phyloP scores from a whole-genome alignment of 345 rosid genomes.

The Psidium friedrichsthalianum region DNA sequence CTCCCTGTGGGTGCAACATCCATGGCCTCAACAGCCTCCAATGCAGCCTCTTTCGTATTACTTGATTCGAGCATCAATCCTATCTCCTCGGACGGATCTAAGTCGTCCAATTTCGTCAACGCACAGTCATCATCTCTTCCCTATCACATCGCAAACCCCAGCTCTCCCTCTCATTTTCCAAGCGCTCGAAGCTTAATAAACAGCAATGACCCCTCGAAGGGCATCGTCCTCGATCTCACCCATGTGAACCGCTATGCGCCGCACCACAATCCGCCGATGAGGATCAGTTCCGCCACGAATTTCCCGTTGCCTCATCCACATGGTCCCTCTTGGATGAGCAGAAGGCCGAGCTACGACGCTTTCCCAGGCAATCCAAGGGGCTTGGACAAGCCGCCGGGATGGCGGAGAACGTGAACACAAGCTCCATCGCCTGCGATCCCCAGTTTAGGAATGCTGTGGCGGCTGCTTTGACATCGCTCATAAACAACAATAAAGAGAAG shows the following conservation, averaged over 20 bases:
- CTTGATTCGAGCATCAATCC: conserved; percentile 24
- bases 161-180: neutral
- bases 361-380: neutral
- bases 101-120: neutral
- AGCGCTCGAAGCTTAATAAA: conserved; percentile 6
- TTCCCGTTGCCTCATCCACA: neutral
- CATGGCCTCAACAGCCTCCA: conserved; percentile 43
- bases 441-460: conserved; percentile 49
- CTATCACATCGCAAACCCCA: conserved; percentile 6
- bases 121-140: conserved; percentile 6
- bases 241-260: neutral
- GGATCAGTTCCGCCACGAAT: neutral
- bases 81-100: conserved; percentile 3
- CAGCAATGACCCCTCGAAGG: conserved; percentile 25
- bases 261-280: neutral
- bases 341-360: neutral
- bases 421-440: conserved; percentile 37
- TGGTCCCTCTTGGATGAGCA: neutral
- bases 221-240: conserved; percentile 32
- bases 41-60: conserved; percentile 37
- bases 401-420: conserved; percentile 7
- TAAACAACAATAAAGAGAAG: conserved; percentile 17
- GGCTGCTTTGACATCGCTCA: conserved; percentile 37
- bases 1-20: conserved; percentile 51
- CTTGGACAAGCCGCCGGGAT: neutral